Evolutionary conservation across 2,329 filamentous ascomycete species (phyloP), one percentile per base, ranked within the genome.

Genomic region (Trichoderma cornu-damae): DNA sequence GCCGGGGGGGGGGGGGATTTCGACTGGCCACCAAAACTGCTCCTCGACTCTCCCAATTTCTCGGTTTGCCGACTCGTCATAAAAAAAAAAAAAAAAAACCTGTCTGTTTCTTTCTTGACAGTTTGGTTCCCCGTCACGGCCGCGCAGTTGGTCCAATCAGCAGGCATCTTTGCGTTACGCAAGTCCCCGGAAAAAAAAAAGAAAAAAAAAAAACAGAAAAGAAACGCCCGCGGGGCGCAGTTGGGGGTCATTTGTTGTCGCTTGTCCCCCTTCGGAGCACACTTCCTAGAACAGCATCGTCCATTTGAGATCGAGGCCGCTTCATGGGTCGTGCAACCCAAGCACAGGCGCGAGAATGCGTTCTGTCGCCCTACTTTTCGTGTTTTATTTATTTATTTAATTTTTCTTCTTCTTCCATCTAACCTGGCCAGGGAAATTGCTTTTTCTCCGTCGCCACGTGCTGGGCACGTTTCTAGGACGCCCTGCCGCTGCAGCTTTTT

Each of bases 401-500:
- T n/a, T n/a, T n/a, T n/a, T n/a, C n/a, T n/a, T n/a, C n/a, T n/a
- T n/a, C n/a, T n/a, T n/a, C n/a, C n/a, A n/a, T n/a, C n/a, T n/a
- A n/a, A 8, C 9, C 18, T 9, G 18, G 37, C 22, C n/a, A 18
- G 42, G 16, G 51, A 46, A 38, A 37, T 28, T 46, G 12, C 34
- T 32, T 35, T 37, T 35, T 47, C 35, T 34, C 26, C 42, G 53
- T 28, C 26, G 28, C 49, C 49, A 48, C 56, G 56, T 53, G 56
- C 49, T 43, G 42, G 28, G 20, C 38, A 30, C 28, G 42, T 53
- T 58, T 42, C 24, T 16, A 14, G 30, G 40, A 35, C 11, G 9
- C 3, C 16, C 4, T 4, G 20, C 20, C 20, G n/a, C 30, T 48
- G 38, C 14, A 16, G 28, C 26, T 5, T 16, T 40, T 35, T 32